Base-by-base conservation (phyloP, 2,329 filamentous ascomycete genomes). In the Fusarium papillatum region DNA sequence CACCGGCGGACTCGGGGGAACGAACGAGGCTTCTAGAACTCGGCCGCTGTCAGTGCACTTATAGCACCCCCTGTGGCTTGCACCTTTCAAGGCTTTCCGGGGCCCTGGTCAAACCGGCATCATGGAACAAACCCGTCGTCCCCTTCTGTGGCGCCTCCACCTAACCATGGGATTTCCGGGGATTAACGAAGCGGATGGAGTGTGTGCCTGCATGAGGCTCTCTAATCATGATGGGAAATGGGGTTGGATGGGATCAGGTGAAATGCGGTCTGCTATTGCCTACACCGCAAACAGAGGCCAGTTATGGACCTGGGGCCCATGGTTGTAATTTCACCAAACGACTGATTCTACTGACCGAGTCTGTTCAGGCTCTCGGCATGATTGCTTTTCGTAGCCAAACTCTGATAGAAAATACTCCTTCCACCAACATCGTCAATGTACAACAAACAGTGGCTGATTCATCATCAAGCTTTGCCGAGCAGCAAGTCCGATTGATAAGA, bases 401-500 rank as follows among this genome's bases (percentile, higher is more conserved):
- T 26, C 46, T 19, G 10, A 5, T 17, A 26, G 7, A 50, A 50
- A 7, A 26, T 0, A 26, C 22, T 26, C 46, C 16, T 11, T 50
- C 46, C 16, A 17, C 46, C 16, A 50, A 26, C 26, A 55, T 55
- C 10, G 11, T 31, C 26, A 29, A 55, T 29, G 48, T 29, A 19
- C 48, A 55, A 55, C 48, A 38, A 64, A 34, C 48, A 36, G 64
- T 64, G 46, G 63, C 55, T 65, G 48, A 73, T 73, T 65, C 64
- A 68, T 76, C 50, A 19, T n/a, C 39, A 43, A 72, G 39, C 17
- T 41, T 57, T 36, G 16, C 41, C 34, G 50, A 55, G 50, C 26
- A 48, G 22, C 43, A 46, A 66, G n/a, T 24, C 48, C 73, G 75
- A 77, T 77, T 78, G 75, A 77, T 76, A 74, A 77, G 75, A 77